Conservation (phyloP, 179 eudicot species). For the Amaranthus tricolor region DNA sequence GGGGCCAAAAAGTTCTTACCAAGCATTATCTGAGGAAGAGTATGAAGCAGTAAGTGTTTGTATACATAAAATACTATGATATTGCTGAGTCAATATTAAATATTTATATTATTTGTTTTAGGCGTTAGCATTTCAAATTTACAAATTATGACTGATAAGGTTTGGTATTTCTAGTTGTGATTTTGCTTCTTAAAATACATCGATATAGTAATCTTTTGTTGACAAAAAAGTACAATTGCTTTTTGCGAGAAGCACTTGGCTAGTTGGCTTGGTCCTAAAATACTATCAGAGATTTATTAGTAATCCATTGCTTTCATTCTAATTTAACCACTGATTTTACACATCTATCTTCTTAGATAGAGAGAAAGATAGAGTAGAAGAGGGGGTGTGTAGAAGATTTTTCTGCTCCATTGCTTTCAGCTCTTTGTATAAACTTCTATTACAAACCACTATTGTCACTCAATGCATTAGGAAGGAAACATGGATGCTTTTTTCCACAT, state of each 20-base stretch:
- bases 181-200: not conserved
- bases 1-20: slow-evolving; percentile 54
- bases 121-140: not conserved
- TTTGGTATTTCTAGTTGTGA: not conserved
- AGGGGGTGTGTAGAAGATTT: no score
- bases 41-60: slow-evolving; percentile 82
- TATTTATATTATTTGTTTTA: not conserved
- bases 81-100: not conserved
- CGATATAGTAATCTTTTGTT: not conserved
- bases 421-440: no score
- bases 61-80: slow-evolving; percentile 6
- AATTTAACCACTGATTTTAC: not conserved
- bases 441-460: no score
- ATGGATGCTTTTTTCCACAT: not conserved
- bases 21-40: slow-evolving; percentile 76
- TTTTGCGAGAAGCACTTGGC: not conserved
- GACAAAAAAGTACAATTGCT: no score
- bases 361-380: not conserved
- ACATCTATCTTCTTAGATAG: not conserved
- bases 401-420: no score
- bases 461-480: not conserved
- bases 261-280: not conserved
- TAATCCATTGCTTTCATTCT: not conserved
- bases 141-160: not conserved
- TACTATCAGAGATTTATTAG: not conserved